Base-by-base conservation (phyloP, 768 basidiomycete species). In the Trametes gibbosa region DNA sequence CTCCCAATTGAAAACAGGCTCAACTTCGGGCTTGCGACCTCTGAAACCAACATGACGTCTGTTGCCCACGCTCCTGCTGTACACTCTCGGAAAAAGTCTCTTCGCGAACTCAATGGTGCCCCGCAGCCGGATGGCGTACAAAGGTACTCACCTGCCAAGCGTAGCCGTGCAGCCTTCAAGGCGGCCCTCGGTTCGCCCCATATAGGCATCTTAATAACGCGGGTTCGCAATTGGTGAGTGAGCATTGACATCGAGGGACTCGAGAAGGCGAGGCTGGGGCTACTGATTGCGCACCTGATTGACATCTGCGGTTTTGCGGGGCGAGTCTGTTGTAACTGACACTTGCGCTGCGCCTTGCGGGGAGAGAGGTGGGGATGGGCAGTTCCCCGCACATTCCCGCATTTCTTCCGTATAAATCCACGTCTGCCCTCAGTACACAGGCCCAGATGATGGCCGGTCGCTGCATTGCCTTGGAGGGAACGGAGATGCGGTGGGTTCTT, bases 191-290 rank as follows among this genome's bases (percentile, higher is more conserved):
- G 5, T 8, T 5, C 8, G 16, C 46, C 34, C 54, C 9, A 5
- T 45, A 56, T 56, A 48, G 54, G 54, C 54, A 56, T 10, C 37
- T 27, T 16, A 24, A 56, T 48, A 48, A 46, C 21, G 5, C 46
- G 35, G 13, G 24, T 46, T 46, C 45, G 37, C 23, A 37, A 4
- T 37, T 8, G 25, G 29, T 32, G 16, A 5, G 10, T 32, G 7
- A 8, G 24, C 7, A 32, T 27, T 56, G 54, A 56, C 48, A 5
- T 17, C 54, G 46, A 56, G 35, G 54, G 5, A 4, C 46, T 1
- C 16, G 34, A 47, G 54, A 48, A 47, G 54, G 35, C 45, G 35
- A 19, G 54, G 23, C 25, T 34, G 35, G n/a, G n/a, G n/a, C n/a
- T n/a, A n/a, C n/a, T 46, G 46, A 21, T 35, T 12, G 35, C 5